A percentile compares a stretch with the other conserved stretches of the same genome.
Conservation (phyloP, 1,284 basidiomycete genomes). For the Heliocybe sulcata region DNA sequence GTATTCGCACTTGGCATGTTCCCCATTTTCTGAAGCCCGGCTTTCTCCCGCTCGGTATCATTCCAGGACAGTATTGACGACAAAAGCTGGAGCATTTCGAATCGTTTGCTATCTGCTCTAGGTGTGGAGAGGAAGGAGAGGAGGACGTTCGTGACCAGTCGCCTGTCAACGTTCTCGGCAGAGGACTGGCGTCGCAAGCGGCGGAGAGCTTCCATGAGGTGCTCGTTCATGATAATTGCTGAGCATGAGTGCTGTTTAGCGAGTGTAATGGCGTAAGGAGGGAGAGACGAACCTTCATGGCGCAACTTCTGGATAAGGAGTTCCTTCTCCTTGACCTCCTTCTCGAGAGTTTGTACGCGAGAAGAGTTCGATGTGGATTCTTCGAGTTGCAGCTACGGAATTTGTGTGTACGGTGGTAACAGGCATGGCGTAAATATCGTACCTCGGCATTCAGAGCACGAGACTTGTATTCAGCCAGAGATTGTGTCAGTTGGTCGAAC, state of each 20-base stretch:
- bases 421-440: conserved; percentile 8
- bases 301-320: conserved; percentile 87
- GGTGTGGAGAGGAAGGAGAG: conserved; percentile 90
- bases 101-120: conserved; percentile 88
- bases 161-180: conserved; percentile 87
- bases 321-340: conserved; percentile 93
- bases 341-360: conserved; percentile 67
- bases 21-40: conserved; percentile 70
- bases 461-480: conserved; percentile 80
- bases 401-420: not conserved
- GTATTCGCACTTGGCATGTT: conserved; percentile 11
- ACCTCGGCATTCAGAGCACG: conserved; percentile 86
- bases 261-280: too few species aligned
- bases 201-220: conserved; percentile 95
- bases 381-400: conserved; percentile 58
- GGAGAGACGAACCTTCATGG: conserved; percentile 73
- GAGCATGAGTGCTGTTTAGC: too few species aligned
- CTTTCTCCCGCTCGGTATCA: conserved; percentile 85
- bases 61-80: conserved; percentile 88
- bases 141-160: conserved; percentile 92
- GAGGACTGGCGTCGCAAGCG: conserved; percentile 81
- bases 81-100: conserved; percentile 91
- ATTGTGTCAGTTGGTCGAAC: conserved; percentile 62
- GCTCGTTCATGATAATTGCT: conserved; percentile 97
- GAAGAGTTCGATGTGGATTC: conserved; percentile 64